Evolutionary conservation across 495 filamentous ascomycete species (phyloP).

Genomic region (Talaromyces stipitatus): DNA sequence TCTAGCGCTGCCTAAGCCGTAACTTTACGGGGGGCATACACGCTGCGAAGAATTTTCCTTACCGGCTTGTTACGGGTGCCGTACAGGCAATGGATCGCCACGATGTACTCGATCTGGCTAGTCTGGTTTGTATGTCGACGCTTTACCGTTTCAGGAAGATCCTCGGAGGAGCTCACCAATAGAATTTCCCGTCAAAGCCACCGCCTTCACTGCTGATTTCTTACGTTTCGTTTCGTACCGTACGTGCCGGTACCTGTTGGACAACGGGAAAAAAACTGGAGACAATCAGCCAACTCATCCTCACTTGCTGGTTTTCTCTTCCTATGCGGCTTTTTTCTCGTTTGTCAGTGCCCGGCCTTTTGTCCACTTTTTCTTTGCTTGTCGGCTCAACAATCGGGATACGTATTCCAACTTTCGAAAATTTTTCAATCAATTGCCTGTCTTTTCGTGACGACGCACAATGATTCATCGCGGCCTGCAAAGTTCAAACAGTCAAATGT

Average conservation of each 20-base stretch:
- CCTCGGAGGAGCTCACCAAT: background rate
- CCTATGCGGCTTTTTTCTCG: slow-evolving; percentile 6
- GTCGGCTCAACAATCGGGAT: background rate
- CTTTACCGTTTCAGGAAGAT: background rate
- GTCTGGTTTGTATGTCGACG: background rate
- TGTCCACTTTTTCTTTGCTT: slow-evolving; percentile 2
- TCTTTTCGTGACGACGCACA: background rate
- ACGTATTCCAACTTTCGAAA: no score
- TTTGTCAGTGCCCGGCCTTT: background rate
- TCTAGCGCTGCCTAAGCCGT: background rate
- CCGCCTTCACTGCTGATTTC: background rate
- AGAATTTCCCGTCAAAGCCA: background rate
- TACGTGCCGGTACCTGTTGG: background rate
- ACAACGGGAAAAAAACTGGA: background rate
- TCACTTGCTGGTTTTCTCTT: background rate
- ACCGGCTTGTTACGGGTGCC: background rate
- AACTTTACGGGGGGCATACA: background rate
- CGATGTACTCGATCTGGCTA: background rate
- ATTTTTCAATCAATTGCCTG: background rate
- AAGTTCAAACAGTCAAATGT: background rate
- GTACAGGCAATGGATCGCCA: slow-evolving; percentile 1
- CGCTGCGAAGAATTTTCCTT: background rate
- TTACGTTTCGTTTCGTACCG: background rate
- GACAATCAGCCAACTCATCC: background rate
- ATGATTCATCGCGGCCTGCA: background rate